Base-by-base conservation (phyloP, 148 eudicot genomes). In the Cornus controversa region DNA sequence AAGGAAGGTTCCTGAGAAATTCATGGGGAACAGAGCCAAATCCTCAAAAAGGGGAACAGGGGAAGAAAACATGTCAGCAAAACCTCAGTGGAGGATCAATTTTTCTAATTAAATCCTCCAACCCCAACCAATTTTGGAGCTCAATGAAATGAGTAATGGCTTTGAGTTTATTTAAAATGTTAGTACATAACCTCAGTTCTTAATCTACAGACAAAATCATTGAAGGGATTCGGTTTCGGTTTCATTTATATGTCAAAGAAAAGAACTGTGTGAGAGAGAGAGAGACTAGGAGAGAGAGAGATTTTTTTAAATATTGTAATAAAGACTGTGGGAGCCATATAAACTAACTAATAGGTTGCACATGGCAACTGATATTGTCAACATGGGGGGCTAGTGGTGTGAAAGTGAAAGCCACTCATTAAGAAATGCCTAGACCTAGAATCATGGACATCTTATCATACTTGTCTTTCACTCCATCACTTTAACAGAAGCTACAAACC, bases 281-380 rank as follows among this genome's bases (percentile, higher is more conserved):
- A 14, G 53, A 47, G 53, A 47, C n/a, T 26, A 67, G 58, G 24
- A 13, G 28, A 36, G 47, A 9, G 26, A 14, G 53, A 47, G 53
- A 47, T 8, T 18, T n/a, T 34, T 62, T 23, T 60, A 66, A 73
- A n/a, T 58, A 22, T 73, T 73, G 47, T 11, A 58, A 73, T 73
- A 60, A 60, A 58, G 67, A 73, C 16, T 28, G 79, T 72, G 47
- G 72, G 76, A 79, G 77, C 73, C 72, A 67, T 73, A 53, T 18
- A 79, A 73, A 73, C 31, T 57, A 73, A 73, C 31, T 57, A 23
- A 37, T 25, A 1, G 26, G 37, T 15, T 54, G 78, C 82, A 79
- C 82, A 79, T 79, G 82, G 31, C 31, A 73, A 73, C 73, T 58
- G 82, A 67, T 79, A 27, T 53, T 67, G 77, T 66, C 34, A 73